A percentile compares a stretch with the other conserved stretches of the same genome.
Conservation (phyloP, 805 yeast genomes). For the Ogataea saltuana region DNA sequence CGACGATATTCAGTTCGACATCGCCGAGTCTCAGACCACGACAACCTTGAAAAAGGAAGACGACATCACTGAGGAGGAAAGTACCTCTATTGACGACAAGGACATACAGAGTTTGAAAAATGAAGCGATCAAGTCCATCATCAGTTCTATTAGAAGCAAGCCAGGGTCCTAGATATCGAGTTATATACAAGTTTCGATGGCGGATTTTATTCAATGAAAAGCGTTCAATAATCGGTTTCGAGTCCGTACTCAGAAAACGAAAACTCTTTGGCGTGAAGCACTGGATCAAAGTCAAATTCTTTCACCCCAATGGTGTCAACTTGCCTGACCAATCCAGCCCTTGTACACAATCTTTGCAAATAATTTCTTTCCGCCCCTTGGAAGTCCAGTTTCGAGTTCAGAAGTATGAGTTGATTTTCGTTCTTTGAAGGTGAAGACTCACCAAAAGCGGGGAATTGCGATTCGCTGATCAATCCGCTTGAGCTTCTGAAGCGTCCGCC, state of each 20-base stretch:
- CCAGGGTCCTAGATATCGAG: not conserved
- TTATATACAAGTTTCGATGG: conserved; percentile 5
- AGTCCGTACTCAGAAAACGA: not conserved
- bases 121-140: conserved; percentile 19
- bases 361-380: conserved; percentile 33
- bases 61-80: conserved; percentile 18
- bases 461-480: conserved; percentile 23
- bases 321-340: conserved; percentile 31
- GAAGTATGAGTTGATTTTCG: conserved; percentile 17
- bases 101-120: conserved; percentile 17
- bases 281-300: conserved; percentile 22
- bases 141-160: conserved; percentile 7
- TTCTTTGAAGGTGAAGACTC: not conserved
- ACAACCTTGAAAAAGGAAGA: conserved; percentile 10
- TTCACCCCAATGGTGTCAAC: conserved; percentile 21
- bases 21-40: conserved; percentile 1
- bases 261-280: conserved; percentile 10
- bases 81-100: conserved; percentile 13
- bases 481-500: conserved; percentile 31
- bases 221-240: not conserved
- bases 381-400: conserved; percentile 28
- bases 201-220: not conserved
- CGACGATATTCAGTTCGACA: conserved; percentile 21
- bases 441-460: conserved; percentile 19
- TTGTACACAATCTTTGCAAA: conserved; percentile 32